Conservation (phyloP, 441 rosid genomes). For the Arabidopsis lyrata region DNA sequence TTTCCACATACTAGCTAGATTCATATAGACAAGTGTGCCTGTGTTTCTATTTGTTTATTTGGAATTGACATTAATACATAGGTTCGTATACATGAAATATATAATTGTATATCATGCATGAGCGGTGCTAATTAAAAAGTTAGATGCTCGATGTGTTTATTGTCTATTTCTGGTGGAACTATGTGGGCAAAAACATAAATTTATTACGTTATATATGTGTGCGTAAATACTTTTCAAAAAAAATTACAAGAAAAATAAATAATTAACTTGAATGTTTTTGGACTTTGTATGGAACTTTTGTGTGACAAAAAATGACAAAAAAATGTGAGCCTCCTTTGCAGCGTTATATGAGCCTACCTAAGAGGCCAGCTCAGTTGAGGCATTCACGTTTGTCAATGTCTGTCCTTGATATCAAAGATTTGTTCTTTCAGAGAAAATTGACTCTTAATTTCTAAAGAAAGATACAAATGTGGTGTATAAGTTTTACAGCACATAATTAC, state of each 20-base stretch:
- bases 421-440: not conserved
- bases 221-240: not conserved
- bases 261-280: conserved; percentile 15
- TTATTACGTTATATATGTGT: not conserved
- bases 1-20: not conserved
- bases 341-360: conserved; percentile 35
- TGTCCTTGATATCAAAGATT: not conserved
- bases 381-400: conserved; percentile 33
- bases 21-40: not conserved
- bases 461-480: not conserved
- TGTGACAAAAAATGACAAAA: conserved; percentile 40
- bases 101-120: conserved; percentile 28
- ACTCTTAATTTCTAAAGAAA: not conserved
- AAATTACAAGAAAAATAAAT: not conserved
- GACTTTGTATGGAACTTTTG: conserved; percentile 30
- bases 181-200: conserved; percentile 23
- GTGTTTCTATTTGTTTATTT: not conserved
- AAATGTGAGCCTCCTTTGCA: conserved; percentile 32
- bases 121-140: conserved; percentile 13
- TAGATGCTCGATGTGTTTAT: conserved; percentile 33
- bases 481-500: not conserved
- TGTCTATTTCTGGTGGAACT: conserved; percentile 35
- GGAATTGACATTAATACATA: not conserved
- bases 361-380: conserved; percentile 32
- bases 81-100: conserved; percentile 2